Percentiles rank a stretch among this genome's conserved stretches.
Evolutionary conservation across 1,284 basidiomycete genomes (phyloP).

Genomic region (Austropuccinia psidii): DNA sequence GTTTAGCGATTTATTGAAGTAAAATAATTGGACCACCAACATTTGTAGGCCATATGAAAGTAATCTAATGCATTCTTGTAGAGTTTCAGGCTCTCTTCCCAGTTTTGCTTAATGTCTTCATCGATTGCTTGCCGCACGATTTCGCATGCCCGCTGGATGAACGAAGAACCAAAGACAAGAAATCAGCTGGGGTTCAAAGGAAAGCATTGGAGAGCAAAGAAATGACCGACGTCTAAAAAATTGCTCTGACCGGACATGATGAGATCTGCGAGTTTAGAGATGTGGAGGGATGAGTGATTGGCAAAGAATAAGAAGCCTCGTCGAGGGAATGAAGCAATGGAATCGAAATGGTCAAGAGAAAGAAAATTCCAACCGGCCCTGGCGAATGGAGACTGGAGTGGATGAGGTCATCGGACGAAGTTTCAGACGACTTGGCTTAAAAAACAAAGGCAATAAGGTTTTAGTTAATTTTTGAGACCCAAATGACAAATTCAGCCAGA

Average conservation of each 20-base stretch:
- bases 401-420: too few relatives aligned
- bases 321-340: too few relatives aligned
- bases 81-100: conserved; percentile 48
- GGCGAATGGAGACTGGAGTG: too few relatives aligned
- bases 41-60: conserved; percentile 86
- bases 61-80: conserved; percentile 95
- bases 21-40: conserved; percentile 46
- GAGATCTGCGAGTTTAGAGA: too few relatives aligned
- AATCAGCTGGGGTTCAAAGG: not conserved
- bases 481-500: too few relatives aligned
- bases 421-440: too few relatives aligned
- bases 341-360: too few relatives aligned
- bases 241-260: conserved; percentile 48
- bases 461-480: too few relatives aligned
- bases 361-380: too few relatives aligned
- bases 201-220: not conserved
- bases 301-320: too few relatives aligned
- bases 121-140: conserved; percentile 89
- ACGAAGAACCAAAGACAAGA: not conserved
- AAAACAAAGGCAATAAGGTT: too few relatives aligned
- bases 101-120: conserved; percentile 88
- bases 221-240: conserved; percentile 52
- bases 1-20: not conserved
- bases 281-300: too few relatives aligned
- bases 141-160: conserved; percentile 74